Conservation (phyloP, 75 land plant species). For the Pseudotsuga menziesii region DNA sequence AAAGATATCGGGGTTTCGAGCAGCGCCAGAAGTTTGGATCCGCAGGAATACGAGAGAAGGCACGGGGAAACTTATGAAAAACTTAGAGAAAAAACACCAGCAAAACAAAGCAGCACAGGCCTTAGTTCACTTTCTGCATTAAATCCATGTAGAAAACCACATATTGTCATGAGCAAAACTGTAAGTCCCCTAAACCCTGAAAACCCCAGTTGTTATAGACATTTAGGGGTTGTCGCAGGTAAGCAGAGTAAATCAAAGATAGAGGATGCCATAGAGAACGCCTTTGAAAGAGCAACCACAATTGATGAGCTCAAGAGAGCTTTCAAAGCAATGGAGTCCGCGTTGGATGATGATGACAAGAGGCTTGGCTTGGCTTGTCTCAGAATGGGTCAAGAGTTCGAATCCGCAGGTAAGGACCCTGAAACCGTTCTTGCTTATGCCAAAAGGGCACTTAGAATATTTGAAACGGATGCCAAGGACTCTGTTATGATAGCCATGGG, state of each 20-base stretch:
- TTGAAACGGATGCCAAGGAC: constrained; percentile 24
- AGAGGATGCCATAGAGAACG: no score
- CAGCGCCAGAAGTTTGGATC: neutral
- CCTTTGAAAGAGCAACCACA: constrained; percentile 43
- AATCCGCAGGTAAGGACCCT: constrained; percentile 51
- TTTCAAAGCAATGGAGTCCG: constrained; percentile 35
- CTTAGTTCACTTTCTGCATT: neutral
- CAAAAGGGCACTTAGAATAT: constrained; percentile 41
- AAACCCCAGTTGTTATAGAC: neutral
- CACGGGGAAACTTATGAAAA: neutral
- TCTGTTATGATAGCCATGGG: constrained; percentile 54
- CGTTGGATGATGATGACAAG: constrained; percentile 29
- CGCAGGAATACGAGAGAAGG: neutral
- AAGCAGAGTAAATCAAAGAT: no score
- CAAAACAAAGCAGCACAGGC: neutral
- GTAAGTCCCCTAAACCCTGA: neutral
- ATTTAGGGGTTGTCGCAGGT: neutral
- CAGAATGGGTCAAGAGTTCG: constrained; percentile 53
- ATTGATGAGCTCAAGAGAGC: constrained; percentile 33
- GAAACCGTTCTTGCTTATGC: constrained; percentile 41
- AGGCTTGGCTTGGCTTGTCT: constrained; percentile 54
- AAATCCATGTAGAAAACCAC: neutral
- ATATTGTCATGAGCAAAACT: neutral
- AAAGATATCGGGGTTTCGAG: neutral
- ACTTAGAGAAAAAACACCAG: neutral